phyloP scores from a whole-genome alignment of 805 yeast genomes.

The Zygosaccharomyces lentus region DNA sequence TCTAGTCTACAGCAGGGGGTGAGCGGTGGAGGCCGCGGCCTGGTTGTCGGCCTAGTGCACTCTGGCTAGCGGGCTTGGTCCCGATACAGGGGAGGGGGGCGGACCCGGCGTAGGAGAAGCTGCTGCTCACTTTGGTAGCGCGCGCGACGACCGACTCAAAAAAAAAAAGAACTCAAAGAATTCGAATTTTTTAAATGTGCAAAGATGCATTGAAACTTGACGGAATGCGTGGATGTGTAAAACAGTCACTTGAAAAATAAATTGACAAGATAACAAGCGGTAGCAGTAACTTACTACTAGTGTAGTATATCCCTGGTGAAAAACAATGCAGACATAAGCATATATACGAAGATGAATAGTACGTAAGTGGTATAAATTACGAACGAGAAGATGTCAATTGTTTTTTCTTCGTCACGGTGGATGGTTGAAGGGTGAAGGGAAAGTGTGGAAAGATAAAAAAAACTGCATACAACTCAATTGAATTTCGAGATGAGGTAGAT shows the following conservation, averaged over 20 bases:
- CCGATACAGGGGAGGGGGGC: not conserved
- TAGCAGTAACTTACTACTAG: not conserved
- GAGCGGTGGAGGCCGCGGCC: not conserved
- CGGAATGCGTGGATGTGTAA: not conserved
- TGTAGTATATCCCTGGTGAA: not conserved
- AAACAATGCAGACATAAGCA: too few relatives aligned
- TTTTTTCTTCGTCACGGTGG: too few relatives aligned
- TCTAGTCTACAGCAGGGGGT: not conserved
- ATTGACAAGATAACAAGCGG: not conserved
- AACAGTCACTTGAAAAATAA: slow-evolving; percentile 2
- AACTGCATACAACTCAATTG: not conserved
- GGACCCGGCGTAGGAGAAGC: not conserved
- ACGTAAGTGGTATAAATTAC: too few relatives aligned
- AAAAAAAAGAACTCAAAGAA: too few relatives aligned
- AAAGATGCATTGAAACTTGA: not conserved
- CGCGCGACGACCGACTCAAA: too few relatives aligned
- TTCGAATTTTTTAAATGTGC: not conserved
- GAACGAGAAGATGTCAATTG: too few relatives aligned
- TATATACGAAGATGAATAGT: too few relatives aligned
- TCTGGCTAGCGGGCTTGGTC: not conserved
- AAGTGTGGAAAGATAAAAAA: not conserved
- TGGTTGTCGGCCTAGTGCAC: not conserved
- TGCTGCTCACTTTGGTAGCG: too few relatives aligned
- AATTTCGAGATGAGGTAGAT: not conserved
- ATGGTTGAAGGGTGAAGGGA: not conserved